Conservation (phyloP, 495 filamentous ascomycete genomes). For the Talaromyces thailandensis region DNA sequence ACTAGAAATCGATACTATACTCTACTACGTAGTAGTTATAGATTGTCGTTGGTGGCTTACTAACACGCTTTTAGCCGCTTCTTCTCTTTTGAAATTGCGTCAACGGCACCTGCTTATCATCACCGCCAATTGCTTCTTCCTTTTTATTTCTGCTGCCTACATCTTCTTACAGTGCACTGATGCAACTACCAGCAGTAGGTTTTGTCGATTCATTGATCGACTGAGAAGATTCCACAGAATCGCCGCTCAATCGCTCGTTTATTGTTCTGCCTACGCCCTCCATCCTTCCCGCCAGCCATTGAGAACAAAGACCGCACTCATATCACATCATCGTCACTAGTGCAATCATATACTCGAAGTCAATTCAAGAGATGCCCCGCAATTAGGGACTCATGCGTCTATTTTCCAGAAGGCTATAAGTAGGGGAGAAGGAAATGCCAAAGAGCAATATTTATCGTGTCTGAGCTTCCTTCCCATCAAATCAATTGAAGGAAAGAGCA, state of each 20-base stretch:
- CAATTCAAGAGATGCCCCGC: background rate
- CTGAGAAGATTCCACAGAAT: background rate
- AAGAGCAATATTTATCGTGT: background rate
- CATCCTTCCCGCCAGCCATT: background rate
- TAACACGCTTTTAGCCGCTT: background rate
- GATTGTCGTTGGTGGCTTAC: background rate
- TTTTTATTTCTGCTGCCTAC: background rate
- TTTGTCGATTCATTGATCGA: background rate
- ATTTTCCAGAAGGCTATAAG: background rate
- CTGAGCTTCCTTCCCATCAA: background rate
- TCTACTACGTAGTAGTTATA: too few species aligned
- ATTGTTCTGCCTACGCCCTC: background rate
- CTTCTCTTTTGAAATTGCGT: background rate
- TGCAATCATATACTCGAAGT: background rate
- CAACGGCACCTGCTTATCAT: background rate
- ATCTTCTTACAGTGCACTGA: background rate
- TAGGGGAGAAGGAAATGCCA: background rate
- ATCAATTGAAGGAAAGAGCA: background rate
- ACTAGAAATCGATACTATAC: background rate
- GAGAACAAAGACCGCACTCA: background rate
- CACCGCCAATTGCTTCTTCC: background rate
- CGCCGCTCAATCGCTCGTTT: background rate
- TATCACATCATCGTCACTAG: background rate
- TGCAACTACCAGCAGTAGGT: background rate
- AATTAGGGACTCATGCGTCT: background rate